Evolutionary conservation across 1,139 yeast species (phyloP), one percentile per base, ranked within the genome.

Genomic region (Zygoascus meyerae): DNA sequence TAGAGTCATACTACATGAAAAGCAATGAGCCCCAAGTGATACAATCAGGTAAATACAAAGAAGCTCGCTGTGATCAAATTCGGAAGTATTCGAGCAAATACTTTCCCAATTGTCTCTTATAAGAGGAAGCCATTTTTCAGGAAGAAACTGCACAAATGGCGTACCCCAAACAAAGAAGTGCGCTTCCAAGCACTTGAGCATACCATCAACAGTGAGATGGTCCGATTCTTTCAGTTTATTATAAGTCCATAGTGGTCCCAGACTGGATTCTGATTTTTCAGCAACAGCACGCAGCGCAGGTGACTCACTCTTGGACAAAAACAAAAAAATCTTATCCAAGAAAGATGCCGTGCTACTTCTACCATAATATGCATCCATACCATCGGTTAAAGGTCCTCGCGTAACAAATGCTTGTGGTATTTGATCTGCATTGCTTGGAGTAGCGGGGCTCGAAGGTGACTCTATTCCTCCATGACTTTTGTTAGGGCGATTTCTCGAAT

Each of bases 41-140:
- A 47, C 37, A 28, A 44, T 44, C 16, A 44, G 17, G 21, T 40
- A 40, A 16, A 47, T 17, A 36, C 44, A 39, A 31, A 36, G 21
- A 6, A 47, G 32, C 30, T 47, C 50, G 12, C 31, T 28, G n/a
- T 18, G n/a, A 12, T 32, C 26, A 7, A 47, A 16, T 14, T 11
- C 12, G 15, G 37, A 34, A 5, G 21, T 12, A 7, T 40, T 44
- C 11, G 12, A n/a, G 14, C 40, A 33, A n/a, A 47, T 47, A 15
- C 16, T 32, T 5, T 41, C 40, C 50, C 50, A 47, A 14, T 45
- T 34, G 29, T 26, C 21, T 26, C 40, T 12, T 9, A 29, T 28
- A 2, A 40, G 32, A 10, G 47, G 45, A 15, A 47, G 12, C 50
- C 50, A 47, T 21, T 44, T 45, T 16, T 35, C 34, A 15, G 50